A percentile compares a stretch with the other conserved stretches of the same genome.
Evolutionary conservation across 75 land plant genomes (phyloP).

Genomic region (Picea sitchensis): DNA sequence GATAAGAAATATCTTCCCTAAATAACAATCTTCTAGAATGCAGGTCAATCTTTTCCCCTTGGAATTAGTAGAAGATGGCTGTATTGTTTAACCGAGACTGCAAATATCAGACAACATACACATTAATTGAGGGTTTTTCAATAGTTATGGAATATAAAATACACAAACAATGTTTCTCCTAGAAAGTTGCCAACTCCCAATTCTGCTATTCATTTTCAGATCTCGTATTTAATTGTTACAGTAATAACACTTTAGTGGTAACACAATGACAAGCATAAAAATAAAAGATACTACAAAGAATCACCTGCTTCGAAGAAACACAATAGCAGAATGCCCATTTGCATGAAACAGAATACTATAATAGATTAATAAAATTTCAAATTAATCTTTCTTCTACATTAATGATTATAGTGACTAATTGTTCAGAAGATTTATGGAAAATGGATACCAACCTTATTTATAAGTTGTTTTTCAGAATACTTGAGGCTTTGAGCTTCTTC

Average conservation of each 20-base stretch:
- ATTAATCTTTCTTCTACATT: no score
- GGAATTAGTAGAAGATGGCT: no score
- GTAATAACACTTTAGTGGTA: background rate
- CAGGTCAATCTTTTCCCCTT: no score
- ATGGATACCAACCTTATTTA: conserved; percentile 57
- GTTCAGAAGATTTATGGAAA: background rate
- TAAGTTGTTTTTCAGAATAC: conserved; percentile 63
- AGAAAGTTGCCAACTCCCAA: no score
- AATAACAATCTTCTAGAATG: no score
- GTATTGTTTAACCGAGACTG: no score
- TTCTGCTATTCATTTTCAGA: background rate
- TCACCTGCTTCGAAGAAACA: background rate
- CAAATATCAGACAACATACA: no score
- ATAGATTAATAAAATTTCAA: background rate
- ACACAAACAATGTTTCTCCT: no score
- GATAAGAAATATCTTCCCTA: no score
- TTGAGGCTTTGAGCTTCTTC: conserved; percentile 55
- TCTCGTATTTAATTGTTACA: background rate
- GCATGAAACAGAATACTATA: background rate
- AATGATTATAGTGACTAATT: no score
- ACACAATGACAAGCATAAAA: background rate
- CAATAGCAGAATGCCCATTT: background rate
- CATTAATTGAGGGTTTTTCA: no score
- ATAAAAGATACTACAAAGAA: background rate
- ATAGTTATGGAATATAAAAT: no score